These are phyloP conservation scores for Phlebiopsis flavidoalba DNA, from an alignment of 768 basidiomycete genomes.

Conservation along the genomic window DNA sequence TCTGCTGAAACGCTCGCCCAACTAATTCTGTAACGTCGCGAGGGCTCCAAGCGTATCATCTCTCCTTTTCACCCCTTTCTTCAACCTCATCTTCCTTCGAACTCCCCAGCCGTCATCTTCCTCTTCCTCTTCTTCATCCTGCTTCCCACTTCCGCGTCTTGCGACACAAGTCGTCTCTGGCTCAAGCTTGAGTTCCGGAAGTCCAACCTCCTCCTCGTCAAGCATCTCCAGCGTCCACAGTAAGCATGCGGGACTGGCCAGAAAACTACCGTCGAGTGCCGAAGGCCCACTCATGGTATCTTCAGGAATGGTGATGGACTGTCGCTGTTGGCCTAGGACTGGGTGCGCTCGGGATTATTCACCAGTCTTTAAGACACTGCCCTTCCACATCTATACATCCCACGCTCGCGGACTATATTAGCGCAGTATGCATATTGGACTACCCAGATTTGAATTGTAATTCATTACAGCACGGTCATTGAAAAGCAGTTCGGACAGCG, in stretches of 20 bases:
- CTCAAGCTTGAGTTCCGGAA: background rate
- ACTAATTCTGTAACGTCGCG: slow-evolving; percentile 13
- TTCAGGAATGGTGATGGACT: background rate
- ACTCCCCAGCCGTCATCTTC: background rate
- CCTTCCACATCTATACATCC: background rate
- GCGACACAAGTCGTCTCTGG: background rate
- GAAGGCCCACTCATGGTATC: background rate
- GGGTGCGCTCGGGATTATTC: background rate
- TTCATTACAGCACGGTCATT: background rate
- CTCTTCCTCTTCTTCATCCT: background rate
- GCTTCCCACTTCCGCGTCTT: background rate
- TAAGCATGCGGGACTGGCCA: background rate
- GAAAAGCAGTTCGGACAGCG: background rate
- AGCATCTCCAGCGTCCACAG: background rate
- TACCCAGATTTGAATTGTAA: background rate
- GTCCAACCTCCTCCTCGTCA: background rate
- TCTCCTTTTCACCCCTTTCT: slow-evolving; percentile 9
- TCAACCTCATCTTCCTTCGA: background rate
- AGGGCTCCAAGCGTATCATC: slow-evolving; percentile 12
- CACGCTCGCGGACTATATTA: too few species aligned
- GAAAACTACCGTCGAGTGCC: background rate
- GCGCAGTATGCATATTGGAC: background rate
- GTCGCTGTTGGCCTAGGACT: background rate
- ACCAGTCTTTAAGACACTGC: background rate
- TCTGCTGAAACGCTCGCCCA: slow-evolving; percentile 9